Percentiles rank a stretch among this genome's conserved stretches.
Conservation (phyloP, 441 rosid genomes). For the Dalechampia spathulata region DNA sequence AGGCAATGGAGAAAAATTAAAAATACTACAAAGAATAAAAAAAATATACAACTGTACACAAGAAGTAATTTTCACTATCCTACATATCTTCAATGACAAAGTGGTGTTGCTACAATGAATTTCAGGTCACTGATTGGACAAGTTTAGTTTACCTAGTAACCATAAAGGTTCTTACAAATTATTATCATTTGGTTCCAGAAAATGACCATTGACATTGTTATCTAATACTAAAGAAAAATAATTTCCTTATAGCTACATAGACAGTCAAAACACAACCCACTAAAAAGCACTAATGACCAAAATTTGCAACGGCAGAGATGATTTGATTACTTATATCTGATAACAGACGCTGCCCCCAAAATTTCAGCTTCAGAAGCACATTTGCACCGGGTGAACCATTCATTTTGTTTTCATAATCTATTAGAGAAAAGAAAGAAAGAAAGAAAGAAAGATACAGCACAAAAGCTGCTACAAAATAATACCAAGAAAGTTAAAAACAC, state of each 20-base stretch:
- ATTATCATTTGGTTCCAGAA: conserved; percentile 3
- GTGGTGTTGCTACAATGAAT: neutral
- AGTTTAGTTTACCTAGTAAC: conserved; percentile 2
- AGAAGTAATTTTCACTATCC: neutral
- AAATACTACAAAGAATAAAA: neutral
- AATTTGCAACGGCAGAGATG: neutral
- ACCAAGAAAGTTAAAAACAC: too few species aligned
- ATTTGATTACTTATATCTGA: neutral
- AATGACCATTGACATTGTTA: neutral
- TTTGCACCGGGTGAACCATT: neutral
- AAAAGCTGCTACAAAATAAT: neutral
- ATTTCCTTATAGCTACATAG: neutral
- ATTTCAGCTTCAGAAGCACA: neutral
- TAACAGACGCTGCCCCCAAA: neutral
- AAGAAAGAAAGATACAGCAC: neutral
- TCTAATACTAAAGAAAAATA: neutral
- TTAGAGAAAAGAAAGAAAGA: neutral
- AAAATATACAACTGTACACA: too few species aligned
- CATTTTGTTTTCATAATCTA: neutral
- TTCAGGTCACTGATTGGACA: neutral
- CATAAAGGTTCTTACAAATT: conserved; percentile 9
- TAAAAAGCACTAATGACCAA: neutral
- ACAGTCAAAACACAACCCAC: neutral
- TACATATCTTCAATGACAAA: neutral
- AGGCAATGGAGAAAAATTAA: neutral